A percentile compares a stretch with the other conserved stretches of the same genome.
phyloP scores from a whole-genome alignment of 768 basidiomycete species.

The Termitomyces sp. region DNA sequence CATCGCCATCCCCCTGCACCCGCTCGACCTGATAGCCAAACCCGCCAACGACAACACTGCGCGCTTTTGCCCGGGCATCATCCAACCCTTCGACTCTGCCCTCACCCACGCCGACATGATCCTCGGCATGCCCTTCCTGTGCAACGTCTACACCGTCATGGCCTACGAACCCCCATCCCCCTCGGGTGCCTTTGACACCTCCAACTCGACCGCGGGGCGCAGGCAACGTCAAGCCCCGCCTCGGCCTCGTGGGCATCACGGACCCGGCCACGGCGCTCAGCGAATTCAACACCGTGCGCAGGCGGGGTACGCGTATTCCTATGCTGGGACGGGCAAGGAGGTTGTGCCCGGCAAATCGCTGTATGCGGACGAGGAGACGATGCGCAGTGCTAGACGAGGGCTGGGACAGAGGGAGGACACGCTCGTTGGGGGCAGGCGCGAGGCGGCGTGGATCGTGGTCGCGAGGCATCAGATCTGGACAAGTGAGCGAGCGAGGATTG shows the following conservation, averaged over 20 bases:
- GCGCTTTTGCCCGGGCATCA: slow-evolving; percentile 56
- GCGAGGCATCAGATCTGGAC: too few relatives aligned
- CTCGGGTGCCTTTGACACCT: background rate
- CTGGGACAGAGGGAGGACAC: slow-evolving; percentile 16
- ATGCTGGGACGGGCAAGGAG: too few relatives aligned
- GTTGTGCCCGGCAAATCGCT: background rate
- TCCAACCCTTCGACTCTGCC: slow-evolving; percentile 48
- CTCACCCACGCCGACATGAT: slow-evolving; percentile 56
- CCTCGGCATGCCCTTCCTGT: slow-evolving; percentile 73
- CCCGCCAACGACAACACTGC: slow-evolving; percentile 33
- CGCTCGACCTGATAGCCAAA: slow-evolving; percentile 62
- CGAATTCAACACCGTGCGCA: slow-evolving; percentile 65
- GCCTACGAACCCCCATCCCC: background rate
- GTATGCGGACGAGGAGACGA: slow-evolving; percentile 1
- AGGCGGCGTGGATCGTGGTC: too few relatives aligned
- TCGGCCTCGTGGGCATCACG: slow-evolving; percentile 63
- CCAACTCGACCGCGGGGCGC: background rate
- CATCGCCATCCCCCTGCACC: slow-evolving; percentile 57
- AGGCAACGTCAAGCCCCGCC: slow-evolving; percentile 29
- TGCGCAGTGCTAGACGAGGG: slow-evolving; percentile 21
- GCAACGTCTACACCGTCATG: slow-evolving; percentile 66
- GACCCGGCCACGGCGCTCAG: slow-evolving; percentile 54
- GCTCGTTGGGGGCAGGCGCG: slow-evolving; percentile 8
- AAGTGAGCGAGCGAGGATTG: too few relatives aligned
- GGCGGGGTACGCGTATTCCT: slow-evolving; percentile 36